Percentiles rank a stretch among this genome's conserved stretches.
Conservation (phyloP, 768 basidiomycete species). For the Lactarius vividus region DNA sequence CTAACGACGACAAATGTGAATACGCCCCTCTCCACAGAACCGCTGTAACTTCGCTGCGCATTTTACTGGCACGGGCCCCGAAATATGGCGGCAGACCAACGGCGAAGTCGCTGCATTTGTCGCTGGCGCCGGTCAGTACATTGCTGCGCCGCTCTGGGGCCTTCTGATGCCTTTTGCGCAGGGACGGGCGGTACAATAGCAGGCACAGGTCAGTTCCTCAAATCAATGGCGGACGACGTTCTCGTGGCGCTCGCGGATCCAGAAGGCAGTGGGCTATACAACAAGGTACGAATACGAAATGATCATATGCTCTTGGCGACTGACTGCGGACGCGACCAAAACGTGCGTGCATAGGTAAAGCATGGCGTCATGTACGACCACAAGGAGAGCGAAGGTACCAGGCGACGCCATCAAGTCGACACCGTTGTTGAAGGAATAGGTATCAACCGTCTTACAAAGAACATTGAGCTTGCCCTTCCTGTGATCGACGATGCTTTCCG, state of each 20-base stretch:
- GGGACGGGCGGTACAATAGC: constrained; percentile 97
- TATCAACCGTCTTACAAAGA: constrained; percentile 89
- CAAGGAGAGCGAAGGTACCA: constrained; percentile 93
- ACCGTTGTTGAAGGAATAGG: constrained; percentile 95
- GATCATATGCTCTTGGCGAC: background rate
- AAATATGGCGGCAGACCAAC: constrained; percentile 91
- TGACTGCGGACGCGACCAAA: background rate
- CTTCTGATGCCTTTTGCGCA: background rate
- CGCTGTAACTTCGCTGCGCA: constrained; percentile 89
- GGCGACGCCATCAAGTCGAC: constrained; percentile 90
- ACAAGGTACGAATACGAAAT: constrained; percentile 56
- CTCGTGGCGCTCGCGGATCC: constrained; percentile 83
- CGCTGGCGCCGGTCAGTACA: constrained; percentile 71
- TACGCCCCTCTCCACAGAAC: constrained; percentile 49
- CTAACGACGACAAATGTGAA: background rate
- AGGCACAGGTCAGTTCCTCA: constrained; percentile 77
- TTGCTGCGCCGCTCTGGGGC: background rate
- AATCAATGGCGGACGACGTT: constrained; percentile 64
- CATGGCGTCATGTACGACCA: constrained; percentile 92
- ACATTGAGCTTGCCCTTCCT: constrained; percentile 80
- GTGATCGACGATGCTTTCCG: constrained; percentile 89
- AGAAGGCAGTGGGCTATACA: constrained; percentile 91
- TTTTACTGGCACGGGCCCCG: constrained; percentile 85
- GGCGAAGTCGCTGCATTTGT: constrained; percentile 83
- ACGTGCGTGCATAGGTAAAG: constrained; percentile 53